Evolutionary conservation across 768 basidiomycete species (phyloP).

Genomic region (Xanthoconium stramineum): DNA sequence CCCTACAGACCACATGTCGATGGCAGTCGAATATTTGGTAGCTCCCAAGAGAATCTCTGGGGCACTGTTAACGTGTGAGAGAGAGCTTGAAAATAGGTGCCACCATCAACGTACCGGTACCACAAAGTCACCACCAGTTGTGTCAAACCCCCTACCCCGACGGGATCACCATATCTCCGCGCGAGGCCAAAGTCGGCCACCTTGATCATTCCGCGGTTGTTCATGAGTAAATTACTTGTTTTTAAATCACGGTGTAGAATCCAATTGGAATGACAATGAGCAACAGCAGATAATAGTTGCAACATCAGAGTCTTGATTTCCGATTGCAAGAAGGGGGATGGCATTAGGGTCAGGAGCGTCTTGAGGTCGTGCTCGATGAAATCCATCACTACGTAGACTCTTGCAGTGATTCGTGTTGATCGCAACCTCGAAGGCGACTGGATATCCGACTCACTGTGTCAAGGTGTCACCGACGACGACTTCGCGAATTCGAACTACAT

Average conservation of each 20-base stretch:
- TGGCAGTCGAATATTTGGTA: constrained; percentile 88
- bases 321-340: constrained; percentile 92
- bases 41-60: constrained; percentile 95
- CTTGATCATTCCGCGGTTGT: constrained; percentile 97
- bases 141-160: constrained; percentile 95
- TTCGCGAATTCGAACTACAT: constrained; percentile 95
- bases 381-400: constrained; percentile 99
- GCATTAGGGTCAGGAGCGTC: constrained; percentile 91
- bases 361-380: constrained; percentile 99
- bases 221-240: constrained; percentile 97
- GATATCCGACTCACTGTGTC: constrained; percentile 80
- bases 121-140: constrained; percentile 97
- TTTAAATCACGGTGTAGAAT: constrained; percentile 97
- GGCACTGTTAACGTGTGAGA: constrained; percentile 49
- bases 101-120: constrained; percentile 73
- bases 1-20: constrained; percentile 99
- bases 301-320: constrained; percentile 97
- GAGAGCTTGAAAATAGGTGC: constrained; percentile 9
- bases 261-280: constrained; percentile 95
- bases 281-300: constrained; percentile 90
- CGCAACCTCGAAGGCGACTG: constrained; percentile 1
- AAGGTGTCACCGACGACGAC: constrained; percentile 98
- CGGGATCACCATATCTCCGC: constrained; percentile 91
- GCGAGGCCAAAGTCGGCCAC: constrained; percentile 98
- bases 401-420: constrained; percentile 32